Percentiles rank a stretch among this genome's conserved stretches.
phyloP scores from a whole-genome alignment of 2,329 filamentous ascomycete species.

The Neonectria faginata region DNA sequence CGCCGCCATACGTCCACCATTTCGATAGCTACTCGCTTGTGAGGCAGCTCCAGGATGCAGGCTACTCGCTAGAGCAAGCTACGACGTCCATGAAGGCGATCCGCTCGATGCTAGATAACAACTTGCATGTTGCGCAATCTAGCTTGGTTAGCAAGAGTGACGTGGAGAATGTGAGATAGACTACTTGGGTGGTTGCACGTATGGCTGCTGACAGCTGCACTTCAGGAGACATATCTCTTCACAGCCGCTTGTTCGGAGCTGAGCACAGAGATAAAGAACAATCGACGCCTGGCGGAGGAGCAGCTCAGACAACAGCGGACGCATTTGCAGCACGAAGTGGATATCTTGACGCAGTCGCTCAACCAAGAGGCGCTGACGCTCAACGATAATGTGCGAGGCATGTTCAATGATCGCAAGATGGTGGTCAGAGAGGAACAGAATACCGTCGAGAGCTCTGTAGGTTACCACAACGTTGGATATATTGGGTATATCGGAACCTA shows the following conservation, averaged over 20 bases:
- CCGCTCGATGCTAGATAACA: constrained; percentile 78
- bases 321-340: constrained; percentile 92
- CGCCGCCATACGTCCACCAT: constrained; percentile 89
- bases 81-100: constrained; percentile 94
- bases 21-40: constrained; percentile 96
- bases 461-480: constrained; percentile 42
- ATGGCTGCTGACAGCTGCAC: constrained; percentile 30
- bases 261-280: constrained; percentile 85
- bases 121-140: constrained; percentile 83
- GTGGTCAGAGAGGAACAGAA: constrained; percentile 89
- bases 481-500: constrained; percentile 11
- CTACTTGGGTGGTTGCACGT: neutral
- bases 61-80: constrained; percentile 80
- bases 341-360: constrained; percentile 86
- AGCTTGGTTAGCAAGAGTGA: constrained; percentile 90
- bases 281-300: constrained; percentile 81
- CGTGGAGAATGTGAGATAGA: constrained; percentile 77
- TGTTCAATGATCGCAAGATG: constrained; percentile 98
- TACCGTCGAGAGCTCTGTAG: constrained; percentile 80
- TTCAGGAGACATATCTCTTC: constrained; percentile 87
- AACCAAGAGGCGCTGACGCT: constrained; percentile 84
- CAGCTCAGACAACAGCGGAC: constrained; percentile 85
- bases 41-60: constrained; percentile 78
- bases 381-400: constrained; percentile 91
- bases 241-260: constrained; percentile 93